phyloP scores from a whole-genome alignment of 129 eudicot genomes.

The Escallonia rubra region DNA sequence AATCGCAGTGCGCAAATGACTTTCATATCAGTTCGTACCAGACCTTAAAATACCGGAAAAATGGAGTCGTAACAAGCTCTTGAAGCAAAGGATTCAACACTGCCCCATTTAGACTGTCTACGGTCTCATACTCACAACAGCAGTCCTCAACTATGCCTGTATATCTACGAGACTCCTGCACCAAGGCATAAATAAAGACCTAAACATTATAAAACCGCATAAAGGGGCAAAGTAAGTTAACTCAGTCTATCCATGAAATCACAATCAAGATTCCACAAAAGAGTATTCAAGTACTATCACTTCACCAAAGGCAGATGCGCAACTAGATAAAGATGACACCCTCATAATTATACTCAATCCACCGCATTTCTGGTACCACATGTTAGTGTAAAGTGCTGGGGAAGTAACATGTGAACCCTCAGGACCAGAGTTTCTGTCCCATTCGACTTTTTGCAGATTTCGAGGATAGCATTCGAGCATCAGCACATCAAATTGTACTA shows the following conservation, averaged over 20 bases:
- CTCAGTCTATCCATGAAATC: neutral
- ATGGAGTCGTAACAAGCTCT: conserved; percentile 82
- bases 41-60: conserved; percentile 92
- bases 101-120: conserved; percentile 54
- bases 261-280: neutral
- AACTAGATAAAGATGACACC: too few species aligned
- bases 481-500: too few species aligned
- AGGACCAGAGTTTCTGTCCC: too few species aligned
- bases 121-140: conserved; percentile 85
- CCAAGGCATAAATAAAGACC: conserved; percentile 4
- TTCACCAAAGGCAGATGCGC: too few species aligned
- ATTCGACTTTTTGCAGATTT: too few species aligned
- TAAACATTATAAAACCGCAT: neutral
- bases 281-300: too few species aligned
- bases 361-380: too few species aligned
- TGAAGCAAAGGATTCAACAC: conserved; percentile 75
- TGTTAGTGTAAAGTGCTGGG: too few species aligned
- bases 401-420: too few species aligned
- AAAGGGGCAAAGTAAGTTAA: neutral
- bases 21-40: neutral
- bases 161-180: conserved; percentile 65
- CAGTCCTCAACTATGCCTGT: conserved; percentile 76
- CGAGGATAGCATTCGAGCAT: too few species aligned
- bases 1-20: too few species aligned
- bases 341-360: too few species aligned